Evolutionary conservation across 2,329 filamentous ascomycete species (phyloP).

Genomic region (Pyrenophora tritici-repentis): DNA sequence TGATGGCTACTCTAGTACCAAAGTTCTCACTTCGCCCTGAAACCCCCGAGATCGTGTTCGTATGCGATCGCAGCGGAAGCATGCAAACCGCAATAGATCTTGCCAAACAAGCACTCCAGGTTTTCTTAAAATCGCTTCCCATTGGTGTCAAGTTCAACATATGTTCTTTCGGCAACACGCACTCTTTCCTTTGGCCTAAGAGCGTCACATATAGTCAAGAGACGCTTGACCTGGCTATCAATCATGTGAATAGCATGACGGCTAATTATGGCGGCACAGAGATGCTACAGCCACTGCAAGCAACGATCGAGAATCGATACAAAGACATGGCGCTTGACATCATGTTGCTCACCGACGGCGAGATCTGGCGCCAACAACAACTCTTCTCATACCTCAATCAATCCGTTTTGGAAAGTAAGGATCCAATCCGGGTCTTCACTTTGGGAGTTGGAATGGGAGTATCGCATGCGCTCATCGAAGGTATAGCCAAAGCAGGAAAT

Average conservation of each 20-base stretch:
- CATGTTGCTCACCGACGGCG: slow-evolving; percentile 62
- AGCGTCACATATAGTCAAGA: slow-evolving; percentile 55
- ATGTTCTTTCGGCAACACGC: slow-evolving; percentile 64
- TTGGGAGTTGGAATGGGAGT: slow-evolving; percentile 61
- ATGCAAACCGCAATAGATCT: slow-evolving; percentile 63
- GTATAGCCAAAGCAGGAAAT: slow-evolving; percentile 62
- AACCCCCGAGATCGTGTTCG: slow-evolving; percentile 69
- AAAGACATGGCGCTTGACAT: slow-evolving; percentile 57
- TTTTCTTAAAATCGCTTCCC: slow-evolving; percentile 70
- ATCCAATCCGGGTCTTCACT: slow-evolving; percentile 60
- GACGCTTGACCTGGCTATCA: slow-evolving; percentile 52
- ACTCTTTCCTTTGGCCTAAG: slow-evolving; percentile 55
- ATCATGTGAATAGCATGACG: slow-evolving; percentile 50
- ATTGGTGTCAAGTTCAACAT: slow-evolving; percentile 71
- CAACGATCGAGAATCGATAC: slow-evolving; percentile 54
- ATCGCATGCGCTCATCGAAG: slow-evolving; percentile 63
- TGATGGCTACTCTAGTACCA: slow-evolving; percentile 74
- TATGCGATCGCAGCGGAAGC: slow-evolving; percentile 73
- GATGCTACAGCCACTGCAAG: slow-evolving; percentile 55
- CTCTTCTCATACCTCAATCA: slow-evolving; percentile 57
- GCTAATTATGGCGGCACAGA: slow-evolving; percentile 61
- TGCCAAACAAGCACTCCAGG: slow-evolving; percentile 60
- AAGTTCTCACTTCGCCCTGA: slow-evolving; percentile 66
- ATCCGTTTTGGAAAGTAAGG: slow-evolving; percentile 48
- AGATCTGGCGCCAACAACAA: slow-evolving; percentile 56